These are phyloP conservation scores for Massariosphaeria phaeospora DNA, from an alignment of 495 filamentous ascomycete species.

Conservation along the genomic window DNA sequence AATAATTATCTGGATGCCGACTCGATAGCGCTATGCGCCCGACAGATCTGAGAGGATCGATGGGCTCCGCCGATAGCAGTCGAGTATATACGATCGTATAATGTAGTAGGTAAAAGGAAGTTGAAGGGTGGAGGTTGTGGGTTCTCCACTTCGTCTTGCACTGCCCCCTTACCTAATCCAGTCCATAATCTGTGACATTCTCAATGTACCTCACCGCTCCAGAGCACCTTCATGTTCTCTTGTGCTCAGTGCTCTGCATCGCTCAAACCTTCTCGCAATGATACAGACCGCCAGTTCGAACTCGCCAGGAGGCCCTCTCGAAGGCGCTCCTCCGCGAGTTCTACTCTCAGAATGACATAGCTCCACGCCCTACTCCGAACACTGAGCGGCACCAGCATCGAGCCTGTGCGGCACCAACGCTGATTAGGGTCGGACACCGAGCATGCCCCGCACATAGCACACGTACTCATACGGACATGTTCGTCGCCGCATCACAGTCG, in stretches of 20 bases:
- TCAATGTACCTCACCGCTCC: not conserved
- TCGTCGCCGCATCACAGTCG: no score
- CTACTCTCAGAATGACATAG: not conserved
- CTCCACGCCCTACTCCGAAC: not conserved
- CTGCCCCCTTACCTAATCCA: constrained; percentile 27
- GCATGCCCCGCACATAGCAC: not conserved
- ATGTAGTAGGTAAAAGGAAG: not conserved
- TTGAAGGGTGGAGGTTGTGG: not conserved
- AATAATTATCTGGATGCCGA: no score
- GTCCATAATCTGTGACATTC: not conserved
- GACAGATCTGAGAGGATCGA: no score
- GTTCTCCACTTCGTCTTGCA: constrained; percentile 8
- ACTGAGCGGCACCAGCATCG: no score
- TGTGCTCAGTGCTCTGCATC: not conserved
- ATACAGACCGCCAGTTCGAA: not conserved
- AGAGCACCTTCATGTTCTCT: constrained; percentile 14
- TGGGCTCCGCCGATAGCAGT: no score
- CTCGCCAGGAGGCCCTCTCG: no score
- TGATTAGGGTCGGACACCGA: not conserved
- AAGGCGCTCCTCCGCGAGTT: not conserved
- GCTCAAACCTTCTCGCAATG: not conserved
- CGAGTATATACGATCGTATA: no score
- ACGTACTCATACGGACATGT: no score
- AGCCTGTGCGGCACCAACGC: no score
- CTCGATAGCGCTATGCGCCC: no score